phyloP scores from a whole-genome alignment of 192 early-diverging fungal genomes.

The Coemansia reversa region DNA sequence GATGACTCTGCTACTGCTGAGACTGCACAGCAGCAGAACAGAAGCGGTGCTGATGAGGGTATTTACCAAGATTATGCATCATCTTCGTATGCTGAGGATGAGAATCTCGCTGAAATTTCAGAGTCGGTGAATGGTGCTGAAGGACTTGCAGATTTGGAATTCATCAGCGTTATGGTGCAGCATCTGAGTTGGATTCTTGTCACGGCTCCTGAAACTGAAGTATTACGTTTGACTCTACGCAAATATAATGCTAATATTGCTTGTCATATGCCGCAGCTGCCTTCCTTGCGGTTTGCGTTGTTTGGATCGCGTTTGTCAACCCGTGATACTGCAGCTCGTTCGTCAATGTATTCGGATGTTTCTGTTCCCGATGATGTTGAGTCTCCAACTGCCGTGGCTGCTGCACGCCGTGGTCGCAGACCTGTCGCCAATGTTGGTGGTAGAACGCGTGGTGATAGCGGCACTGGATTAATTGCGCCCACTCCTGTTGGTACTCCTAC shows the following conservation, averaged over 20 bases:
- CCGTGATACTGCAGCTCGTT: neutral
- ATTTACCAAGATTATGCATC: conserved; percentile 3
- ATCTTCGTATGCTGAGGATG: neutral
- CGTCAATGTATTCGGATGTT: conserved; percentile 8
- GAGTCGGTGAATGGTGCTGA: neutral
- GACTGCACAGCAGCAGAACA: too few species aligned
- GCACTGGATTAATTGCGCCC: neutral
- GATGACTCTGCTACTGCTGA: too few species aligned
- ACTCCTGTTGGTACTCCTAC: conserved; percentile 1
- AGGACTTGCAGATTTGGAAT: conserved; percentile 60
- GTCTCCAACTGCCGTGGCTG: too few species aligned
- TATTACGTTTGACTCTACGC: conserved; percentile 76
- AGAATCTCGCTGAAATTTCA: neutral
- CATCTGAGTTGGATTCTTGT: conserved; percentile 95
- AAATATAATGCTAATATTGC: conserved; percentile 63
- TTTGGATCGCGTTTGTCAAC: neutral
- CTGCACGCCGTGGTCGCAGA: too few species aligned
- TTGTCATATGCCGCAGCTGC: conserved; percentile 27
- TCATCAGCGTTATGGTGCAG: conserved; percentile 96
- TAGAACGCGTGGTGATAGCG: conserved; percentile 1
- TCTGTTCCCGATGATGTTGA: neutral
- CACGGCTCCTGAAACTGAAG: conserved; percentile 87
- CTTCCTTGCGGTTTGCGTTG: conserved; percentile 17
- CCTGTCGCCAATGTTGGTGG: neutral
- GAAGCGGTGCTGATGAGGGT: too few species aligned